These are phyloP conservation scores for Benincasa hispida DNA, from an alignment of 306 rosid species.

Conservation along the genomic window DNA sequence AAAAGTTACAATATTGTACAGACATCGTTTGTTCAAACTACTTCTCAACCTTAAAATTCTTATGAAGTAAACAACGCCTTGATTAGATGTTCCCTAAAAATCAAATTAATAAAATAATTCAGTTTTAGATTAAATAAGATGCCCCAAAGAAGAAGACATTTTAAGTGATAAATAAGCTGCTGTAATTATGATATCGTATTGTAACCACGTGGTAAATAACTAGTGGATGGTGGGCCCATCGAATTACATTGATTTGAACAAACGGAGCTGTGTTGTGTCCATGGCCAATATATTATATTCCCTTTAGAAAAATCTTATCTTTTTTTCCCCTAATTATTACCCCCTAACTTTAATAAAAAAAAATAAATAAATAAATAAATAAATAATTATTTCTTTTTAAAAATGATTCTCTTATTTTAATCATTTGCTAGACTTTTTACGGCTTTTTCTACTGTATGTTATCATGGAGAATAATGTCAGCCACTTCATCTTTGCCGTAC, in stretches of 20 bases:
- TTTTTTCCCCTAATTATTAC: background rate
- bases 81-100: background rate
- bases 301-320: too few relatives aligned
- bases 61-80: too few relatives aligned
- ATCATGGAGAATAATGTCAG: background rate
- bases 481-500: background rate
- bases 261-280: background rate
- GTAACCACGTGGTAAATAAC: background rate
- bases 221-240: background rate
- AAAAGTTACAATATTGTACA: too few relatives aligned
- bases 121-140: background rate
- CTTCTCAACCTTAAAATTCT: too few relatives aligned
- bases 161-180: background rate
- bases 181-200: background rate
- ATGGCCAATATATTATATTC: background rate
- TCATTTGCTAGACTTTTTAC: slow-evolving; percentile 1
- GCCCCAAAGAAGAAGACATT: background rate
- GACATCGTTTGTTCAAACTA: too few relatives aligned
- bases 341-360: background rate
- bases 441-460: background rate
- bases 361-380: background rate
- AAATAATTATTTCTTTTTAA: too few relatives aligned
- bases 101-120: background rate
- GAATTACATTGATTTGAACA: background rate
- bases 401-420: background rate